Conservation (phyloP, 2,329 filamentous ascomycete species). For the Trichoderma sp. region DNA sequence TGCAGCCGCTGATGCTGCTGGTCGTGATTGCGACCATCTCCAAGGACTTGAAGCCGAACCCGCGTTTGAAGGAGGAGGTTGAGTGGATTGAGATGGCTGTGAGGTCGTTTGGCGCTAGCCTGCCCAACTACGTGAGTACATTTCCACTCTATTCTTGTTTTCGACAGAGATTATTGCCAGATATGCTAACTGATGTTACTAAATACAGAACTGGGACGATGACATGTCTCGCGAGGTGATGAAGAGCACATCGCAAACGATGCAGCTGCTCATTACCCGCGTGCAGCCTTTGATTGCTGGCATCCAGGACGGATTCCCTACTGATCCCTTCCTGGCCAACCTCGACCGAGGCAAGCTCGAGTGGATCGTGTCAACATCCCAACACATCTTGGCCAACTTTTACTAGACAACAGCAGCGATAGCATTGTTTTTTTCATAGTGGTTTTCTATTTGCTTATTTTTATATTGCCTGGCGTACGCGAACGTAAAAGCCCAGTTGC, state of each 20-base stretch:
- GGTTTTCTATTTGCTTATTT: slow-evolving; percentile 13
- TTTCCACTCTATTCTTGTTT: too few relatives aligned
- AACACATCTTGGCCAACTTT: slow-evolving; percentile 43
- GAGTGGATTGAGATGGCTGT: slow-evolving; percentile 65
- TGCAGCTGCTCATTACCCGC: slow-evolving; percentile 45
- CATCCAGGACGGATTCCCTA: slow-evolving; percentile 45
- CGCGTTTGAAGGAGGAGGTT: slow-evolving; percentile 59
- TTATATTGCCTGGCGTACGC: neutral
- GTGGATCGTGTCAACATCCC: slow-evolving; percentile 45
- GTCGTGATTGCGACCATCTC: slow-evolving; percentile 68
- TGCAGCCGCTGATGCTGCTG: slow-evolving; percentile 65
- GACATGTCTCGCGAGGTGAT: slow-evolving; percentile 44
- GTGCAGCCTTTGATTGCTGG: slow-evolving; percentile 42
- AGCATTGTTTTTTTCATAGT: slow-evolving; percentile 26
- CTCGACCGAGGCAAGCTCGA: slow-evolving; percentile 46
- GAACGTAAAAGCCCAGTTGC: neutral
- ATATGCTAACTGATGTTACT: slow-evolving; percentile 14
- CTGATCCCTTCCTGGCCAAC: slow-evolving; percentile 46
- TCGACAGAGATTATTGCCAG: too few relatives aligned
- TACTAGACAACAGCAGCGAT: slow-evolving; percentile 35
- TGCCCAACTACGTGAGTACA: slow-evolving; percentile 58
- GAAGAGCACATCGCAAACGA: slow-evolving; percentile 46
- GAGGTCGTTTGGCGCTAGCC: slow-evolving; percentile 54
- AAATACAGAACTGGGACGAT: slow-evolving; percentile 45
- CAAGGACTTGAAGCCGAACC: slow-evolving; percentile 58